Conservation (phyloP, 2,329 filamentous ascomycete genomes). For the Penicillium verrucosum region DNA sequence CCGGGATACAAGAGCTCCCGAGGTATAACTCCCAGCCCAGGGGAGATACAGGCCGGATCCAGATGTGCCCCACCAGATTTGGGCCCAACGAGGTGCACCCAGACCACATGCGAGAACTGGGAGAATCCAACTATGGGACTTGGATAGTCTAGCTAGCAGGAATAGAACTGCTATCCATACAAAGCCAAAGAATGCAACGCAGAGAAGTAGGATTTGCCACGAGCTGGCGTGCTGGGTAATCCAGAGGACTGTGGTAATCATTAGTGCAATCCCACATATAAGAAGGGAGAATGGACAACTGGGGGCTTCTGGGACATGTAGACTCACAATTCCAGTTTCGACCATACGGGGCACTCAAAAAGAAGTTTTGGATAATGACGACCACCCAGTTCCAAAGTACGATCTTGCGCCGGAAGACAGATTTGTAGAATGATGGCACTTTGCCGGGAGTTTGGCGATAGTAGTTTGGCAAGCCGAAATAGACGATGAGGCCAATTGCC, state of each 20-base stretch:
- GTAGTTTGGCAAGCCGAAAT: constrained; percentile 62
- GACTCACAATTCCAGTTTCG: constrained; percentile 60
- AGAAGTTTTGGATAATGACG: constrained; percentile 65
- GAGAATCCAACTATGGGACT: constrained; percentile 63
- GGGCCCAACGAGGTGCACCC: constrained; percentile 62
- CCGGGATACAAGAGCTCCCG: constrained; percentile 56
- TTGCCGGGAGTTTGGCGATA: constrained; percentile 63
- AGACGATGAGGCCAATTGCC: constrained; percentile 54
- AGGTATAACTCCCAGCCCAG: constrained; percentile 56
- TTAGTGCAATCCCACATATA: neutral
- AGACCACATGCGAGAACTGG: constrained; percentile 66
- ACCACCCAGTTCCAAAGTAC: constrained; percentile 65
- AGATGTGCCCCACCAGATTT: constrained; percentile 64
- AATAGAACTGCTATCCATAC: constrained; percentile 51
- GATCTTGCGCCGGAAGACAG: constrained; percentile 61
- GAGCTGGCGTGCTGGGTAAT: constrained; percentile 53
- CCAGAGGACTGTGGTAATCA: constrained; percentile 50
- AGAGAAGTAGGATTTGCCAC: constrained; percentile 57
- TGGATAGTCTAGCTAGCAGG: constrained; percentile 55
- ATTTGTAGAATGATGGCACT: constrained; percentile 63
- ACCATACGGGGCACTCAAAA: constrained; percentile 63
- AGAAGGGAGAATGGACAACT: too few relatives aligned
- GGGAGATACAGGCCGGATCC: constrained; percentile 61
- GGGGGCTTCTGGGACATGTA: accelerated
- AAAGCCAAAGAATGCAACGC: constrained; percentile 48